phyloP scores from a whole-genome alignment of 73 alveolate genomes.

The Paramecium octaurelia region DNA sequence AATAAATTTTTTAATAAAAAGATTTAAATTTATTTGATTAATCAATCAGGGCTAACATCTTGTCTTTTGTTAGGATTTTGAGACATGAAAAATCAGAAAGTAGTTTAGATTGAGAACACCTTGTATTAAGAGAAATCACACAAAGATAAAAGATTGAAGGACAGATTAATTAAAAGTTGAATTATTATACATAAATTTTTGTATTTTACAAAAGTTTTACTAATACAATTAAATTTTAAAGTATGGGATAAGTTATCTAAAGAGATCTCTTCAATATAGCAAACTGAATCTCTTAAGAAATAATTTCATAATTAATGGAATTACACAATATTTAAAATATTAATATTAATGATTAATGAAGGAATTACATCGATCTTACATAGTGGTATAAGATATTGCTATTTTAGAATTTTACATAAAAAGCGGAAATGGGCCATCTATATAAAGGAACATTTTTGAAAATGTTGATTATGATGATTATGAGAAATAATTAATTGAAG shows the following conservation, averaged over 20 bases:
- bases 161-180: not conserved
- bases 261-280: not conserved
- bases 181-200: too few relatives aligned
- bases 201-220: not conserved
- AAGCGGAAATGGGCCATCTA: conserved; percentile 27
- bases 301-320: not conserved
- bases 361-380: conserved; percentile 13
- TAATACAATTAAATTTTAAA: not conserved
- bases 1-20: conserved; percentile 36
- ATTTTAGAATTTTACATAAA: conserved; percentile 24
- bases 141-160: not conserved
- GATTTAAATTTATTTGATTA: conserved; percentile 40
- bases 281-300: not conserved
- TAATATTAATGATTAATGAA: not conserved
- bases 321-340: not conserved
- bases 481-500: conserved; percentile 16
- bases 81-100: not conserved
- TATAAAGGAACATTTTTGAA: conserved; percentile 23
- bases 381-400: not conserved
- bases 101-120: not conserved
- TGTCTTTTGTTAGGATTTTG: not conserved
- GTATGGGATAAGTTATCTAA: not conserved
- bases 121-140: not conserved
- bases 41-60: not conserved
- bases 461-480: conserved; percentile 52